phyloP scores from a whole-genome alignment of 2,329 filamentous ascomycete genomes.

The Davidsoniella australis region DNA sequence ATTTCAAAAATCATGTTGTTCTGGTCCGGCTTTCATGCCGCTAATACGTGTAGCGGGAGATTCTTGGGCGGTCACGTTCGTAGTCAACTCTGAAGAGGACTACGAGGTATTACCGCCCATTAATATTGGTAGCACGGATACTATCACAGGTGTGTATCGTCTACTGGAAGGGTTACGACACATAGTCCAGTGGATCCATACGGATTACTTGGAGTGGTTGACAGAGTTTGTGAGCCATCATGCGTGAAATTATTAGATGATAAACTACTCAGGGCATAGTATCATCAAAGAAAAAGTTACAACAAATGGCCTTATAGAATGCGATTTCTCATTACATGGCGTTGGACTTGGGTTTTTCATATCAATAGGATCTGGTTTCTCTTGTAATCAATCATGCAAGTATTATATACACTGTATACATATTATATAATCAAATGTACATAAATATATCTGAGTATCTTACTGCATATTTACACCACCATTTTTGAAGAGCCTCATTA shows the following conservation, averaged over 20 bases:
- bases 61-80: slow-evolving; percentile 9
- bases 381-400: too few relatives aligned
- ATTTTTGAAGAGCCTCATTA: too few relatives aligned
- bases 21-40: slow-evolving; percentile 9
- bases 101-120: slow-evolving; percentile 10
- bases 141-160: slow-evolving; percentile 9
- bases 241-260: neutral
- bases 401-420: too few relatives aligned
- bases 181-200: slow-evolving; percentile 6
- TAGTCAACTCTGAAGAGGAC: slow-evolving; percentile 9
- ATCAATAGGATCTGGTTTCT: too few relatives aligned
- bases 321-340: neutral
- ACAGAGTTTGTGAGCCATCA: slow-evolving; percentile 9
- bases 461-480: too few relatives aligned
- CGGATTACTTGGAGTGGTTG: slow-evolving; percentile 10
- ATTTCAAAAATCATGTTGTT: slow-evolving; percentile 3
- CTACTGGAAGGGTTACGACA: slow-evolving; percentile 6
- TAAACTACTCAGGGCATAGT: too few relatives aligned
- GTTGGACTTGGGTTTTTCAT: too few relatives aligned
- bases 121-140: slow-evolving; percentile 10
- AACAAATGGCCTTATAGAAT: neutral
- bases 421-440: too few relatives aligned
- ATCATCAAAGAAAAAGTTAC: neutral
- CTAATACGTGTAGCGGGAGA: slow-evolving; percentile 8
- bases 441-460: too few relatives aligned